Evolutionary conservation across 106 monocot species (phyloP).

Genomic region (Cymbidium sinense): DNA sequence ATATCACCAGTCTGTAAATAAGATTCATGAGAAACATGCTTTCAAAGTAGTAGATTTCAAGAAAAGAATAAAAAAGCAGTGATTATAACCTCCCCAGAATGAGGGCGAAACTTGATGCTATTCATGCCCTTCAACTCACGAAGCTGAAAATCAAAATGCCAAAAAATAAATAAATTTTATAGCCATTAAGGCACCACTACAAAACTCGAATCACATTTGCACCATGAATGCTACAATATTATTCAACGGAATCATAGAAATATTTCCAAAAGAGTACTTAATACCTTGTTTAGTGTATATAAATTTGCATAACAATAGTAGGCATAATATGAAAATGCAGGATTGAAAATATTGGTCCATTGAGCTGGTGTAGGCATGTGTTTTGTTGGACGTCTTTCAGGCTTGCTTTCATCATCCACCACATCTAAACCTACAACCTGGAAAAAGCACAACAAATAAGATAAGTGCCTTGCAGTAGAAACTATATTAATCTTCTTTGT

Average conservation of each 20-base stretch:
- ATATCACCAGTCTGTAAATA: constrained; percentile 80
- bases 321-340: constrained; percentile 93
- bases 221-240: background rate
- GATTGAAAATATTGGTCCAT: constrained; percentile 96
- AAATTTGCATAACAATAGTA: constrained; percentile 98
- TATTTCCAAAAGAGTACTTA: background rate
- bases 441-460: constrained; percentile 8
- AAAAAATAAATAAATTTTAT: background rate
- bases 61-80: background rate
- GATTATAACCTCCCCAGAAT: constrained; percentile 80
- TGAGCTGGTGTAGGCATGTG: constrained; percentile 96
- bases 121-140: constrained; percentile 98
- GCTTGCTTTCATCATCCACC: constrained; percentile 99
- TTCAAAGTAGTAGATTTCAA: background rate
- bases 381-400: constrained; percentile 95
- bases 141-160: constrained; percentile 36
- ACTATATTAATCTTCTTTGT: background rate
- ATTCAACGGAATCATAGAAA: background rate
- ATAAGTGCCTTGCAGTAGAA: background rate
- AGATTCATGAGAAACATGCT: constrained; percentile 1
- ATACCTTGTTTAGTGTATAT: constrained; percentile 89
- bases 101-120: constrained; percentile 96
- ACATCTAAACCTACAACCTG: constrained; percentile 98
- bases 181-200: background rate
- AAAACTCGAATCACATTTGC: background rate